Percentiles rank a stretch among this genome's conserved stretches.
Evolutionary conservation across 805 yeast species (phyloP).

Genomic region (Suhomyces kilbournensis): DNA sequence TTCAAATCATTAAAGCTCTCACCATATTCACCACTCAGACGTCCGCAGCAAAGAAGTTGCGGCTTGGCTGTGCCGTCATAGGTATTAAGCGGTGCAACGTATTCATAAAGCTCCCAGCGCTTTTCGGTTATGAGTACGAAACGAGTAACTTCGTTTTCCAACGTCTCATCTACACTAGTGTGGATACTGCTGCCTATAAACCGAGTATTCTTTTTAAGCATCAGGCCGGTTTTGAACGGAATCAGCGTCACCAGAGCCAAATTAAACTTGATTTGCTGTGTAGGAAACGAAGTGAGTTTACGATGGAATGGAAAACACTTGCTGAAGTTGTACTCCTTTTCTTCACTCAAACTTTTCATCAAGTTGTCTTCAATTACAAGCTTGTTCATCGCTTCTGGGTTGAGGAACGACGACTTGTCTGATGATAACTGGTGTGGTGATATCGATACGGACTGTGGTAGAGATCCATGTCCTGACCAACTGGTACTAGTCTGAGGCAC

Average conservation of each 20-base stretch:
- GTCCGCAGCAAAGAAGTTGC: constrained; percentile 61
- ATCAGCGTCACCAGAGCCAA: constrained; percentile 18
- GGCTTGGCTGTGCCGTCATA: constrained; percentile 42
- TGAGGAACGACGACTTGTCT: constrained; percentile 1
- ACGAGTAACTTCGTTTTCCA: constrained; percentile 57
- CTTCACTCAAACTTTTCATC: constrained; percentile 25
- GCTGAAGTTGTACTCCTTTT: constrained; percentile 64
- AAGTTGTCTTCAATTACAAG: constrained; percentile 16
- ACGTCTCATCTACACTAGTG: constrained; percentile 25
- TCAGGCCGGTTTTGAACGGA: constrained; percentile 19
- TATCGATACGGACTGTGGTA: neutral
- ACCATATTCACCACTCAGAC: constrained; percentile 67
- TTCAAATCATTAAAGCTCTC: constrained; percentile 39
- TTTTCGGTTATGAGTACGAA: constrained; percentile 65
- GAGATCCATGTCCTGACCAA: neutral
- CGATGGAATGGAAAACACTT: constrained; percentile 84
- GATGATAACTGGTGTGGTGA: constrained; percentile 1
- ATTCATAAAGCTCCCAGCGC: constrained; percentile 71
- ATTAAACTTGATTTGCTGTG: constrained; percentile 46
- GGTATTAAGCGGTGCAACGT: constrained; percentile 41
- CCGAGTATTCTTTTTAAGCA: constrained; percentile 25
- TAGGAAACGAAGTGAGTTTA: constrained; percentile 50
- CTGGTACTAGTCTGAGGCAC: neutral
- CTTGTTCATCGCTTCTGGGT: constrained; percentile 10
- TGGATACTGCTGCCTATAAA: constrained; percentile 31